phyloP scores from a whole-genome alignment of 768 basidiomycete genomes.

The Mycena indigotica region DNA sequence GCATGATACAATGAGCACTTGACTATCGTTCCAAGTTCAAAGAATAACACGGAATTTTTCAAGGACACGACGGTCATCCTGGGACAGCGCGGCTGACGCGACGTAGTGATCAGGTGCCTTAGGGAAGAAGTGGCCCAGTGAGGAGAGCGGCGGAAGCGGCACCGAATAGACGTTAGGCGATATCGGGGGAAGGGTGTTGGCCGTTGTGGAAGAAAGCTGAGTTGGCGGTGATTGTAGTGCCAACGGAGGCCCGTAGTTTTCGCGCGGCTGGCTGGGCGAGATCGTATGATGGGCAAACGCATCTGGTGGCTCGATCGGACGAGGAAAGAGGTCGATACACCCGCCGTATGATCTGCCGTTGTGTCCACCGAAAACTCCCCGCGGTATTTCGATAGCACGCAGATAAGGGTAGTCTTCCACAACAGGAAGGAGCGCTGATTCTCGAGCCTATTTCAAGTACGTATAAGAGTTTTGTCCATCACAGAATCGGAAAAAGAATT shows the following conservation, averaged over 20 bases:
- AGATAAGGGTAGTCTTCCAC: constrained; percentile 77
- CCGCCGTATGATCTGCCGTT: constrained; percentile 49
- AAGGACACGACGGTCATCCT: constrained; percentile 60
- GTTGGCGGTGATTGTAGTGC: background rate
- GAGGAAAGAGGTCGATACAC: constrained; percentile 38
- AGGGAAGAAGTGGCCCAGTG: constrained; percentile 19
- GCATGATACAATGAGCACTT: too few species aligned
- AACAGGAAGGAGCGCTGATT: constrained; percentile 69
- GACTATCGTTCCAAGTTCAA: too few species aligned
- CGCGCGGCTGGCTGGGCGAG: too few species aligned
- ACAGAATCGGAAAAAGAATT: too few species aligned
- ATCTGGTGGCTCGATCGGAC: constrained; percentile 46
- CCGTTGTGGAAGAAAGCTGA: constrained; percentile 23
- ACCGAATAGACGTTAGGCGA: background rate
- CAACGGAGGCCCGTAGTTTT: background rate
- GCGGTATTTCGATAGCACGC: constrained; percentile 64
- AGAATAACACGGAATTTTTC: constrained; percentile 57
- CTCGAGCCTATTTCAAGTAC: constrained; percentile 55
- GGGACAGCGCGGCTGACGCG: constrained; percentile 42
- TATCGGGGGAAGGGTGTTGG: constrained; percentile 18
- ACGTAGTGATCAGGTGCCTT: constrained; percentile 15
- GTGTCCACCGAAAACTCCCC: constrained; percentile 73
- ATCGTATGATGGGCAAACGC: constrained; percentile 16
- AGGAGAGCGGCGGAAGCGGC: constrained; percentile 24
- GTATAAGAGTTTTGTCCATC: too few species aligned